phyloP scores from a whole-genome alignment of 176 grass and related monocot genomes.

The Saccharum officinarum region DNA sequence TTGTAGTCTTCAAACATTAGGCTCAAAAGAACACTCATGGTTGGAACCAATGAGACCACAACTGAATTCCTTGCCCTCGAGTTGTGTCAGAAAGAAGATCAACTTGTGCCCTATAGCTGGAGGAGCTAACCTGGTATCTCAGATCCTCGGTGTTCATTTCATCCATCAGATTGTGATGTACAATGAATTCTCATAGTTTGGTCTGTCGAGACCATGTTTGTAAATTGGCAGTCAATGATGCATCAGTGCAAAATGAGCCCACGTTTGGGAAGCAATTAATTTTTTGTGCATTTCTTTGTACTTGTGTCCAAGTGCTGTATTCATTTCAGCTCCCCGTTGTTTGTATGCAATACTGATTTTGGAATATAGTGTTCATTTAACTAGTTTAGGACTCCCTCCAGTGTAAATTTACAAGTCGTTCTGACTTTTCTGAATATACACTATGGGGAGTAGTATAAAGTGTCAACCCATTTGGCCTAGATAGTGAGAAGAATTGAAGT shows the following conservation, averaged over 20 bases:
- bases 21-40: neutral
- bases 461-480: neutral
- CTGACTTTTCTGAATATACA: no score
- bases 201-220: neutral
- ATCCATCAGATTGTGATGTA: conserved; percentile 34
- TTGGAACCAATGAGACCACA: neutral
- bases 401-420: no score
- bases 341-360: neutral
- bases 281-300: neutral
- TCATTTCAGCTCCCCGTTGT: neutral
- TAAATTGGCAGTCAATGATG: conserved; percentile 21
- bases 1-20: neutral
- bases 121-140: conserved; percentile 10
- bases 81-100: neutral
- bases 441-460: neutral
- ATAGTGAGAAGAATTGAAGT: neutral
- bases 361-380: neutral
- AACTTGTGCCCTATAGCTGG: neutral
- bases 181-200: conserved; percentile 15
- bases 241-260: neutral
- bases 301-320: neutral
- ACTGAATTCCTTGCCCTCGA: neutral
- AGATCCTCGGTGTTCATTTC: conserved; percentile 4
- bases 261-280: neutral
- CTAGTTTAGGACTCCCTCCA: neutral